Evolutionary conservation across 2,329 filamentous ascomycete genomes (phyloP), one percentile per base, ranked within the genome.

Genomic region (Colletotrichum chlorophyti): DNA sequence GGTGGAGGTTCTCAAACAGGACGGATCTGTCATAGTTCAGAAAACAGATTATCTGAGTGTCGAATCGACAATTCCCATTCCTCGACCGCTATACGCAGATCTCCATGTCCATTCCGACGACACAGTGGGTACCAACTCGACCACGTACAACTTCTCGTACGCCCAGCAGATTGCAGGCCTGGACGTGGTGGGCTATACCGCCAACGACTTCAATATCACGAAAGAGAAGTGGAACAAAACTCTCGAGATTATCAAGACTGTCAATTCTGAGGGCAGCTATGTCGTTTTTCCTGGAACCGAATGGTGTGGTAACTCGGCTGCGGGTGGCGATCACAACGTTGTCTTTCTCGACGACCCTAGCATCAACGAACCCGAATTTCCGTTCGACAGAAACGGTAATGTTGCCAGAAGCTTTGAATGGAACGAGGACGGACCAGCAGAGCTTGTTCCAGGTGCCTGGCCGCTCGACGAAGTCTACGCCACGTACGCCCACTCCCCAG

Each of bases 151-250:
- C 60, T 74, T 74, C 59, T 70, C 69, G 2, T 75, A 74, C 50
- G 71, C 68, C 14, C 69, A 66, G 17, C 34, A 68, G 17, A 65
- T 74, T 12, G 72, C 72, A 1, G 72, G 72, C 15, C 68, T 75
- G 1, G 72, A 75, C 24, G 61, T 74, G 9, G 65, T 74, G 1
- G 72, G 72, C 2, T 74, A 74, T 58, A 74, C 72, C 1, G 73
- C 72, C 19, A 74, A 75, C 57, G 71, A 74, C 52, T 75, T 74
- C 64, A 70, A 74, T 47, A 68, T 74, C 59, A 74, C 72, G 24
- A 61, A 68, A 38, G 45, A 63, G 9, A 61, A 63, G n/a, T 75
- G 72, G 71, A 63, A 69, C 12, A 31, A 61, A 3, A 73, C 68
- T 8, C 58, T 69, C 3, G 65, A 63, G 0, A 63, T 67, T 12